Percentiles rank a stretch among this genome's conserved stretches.
phyloP scores from a whole-genome alignment of 208 protist genomes.

The Leishmania major region DNA sequence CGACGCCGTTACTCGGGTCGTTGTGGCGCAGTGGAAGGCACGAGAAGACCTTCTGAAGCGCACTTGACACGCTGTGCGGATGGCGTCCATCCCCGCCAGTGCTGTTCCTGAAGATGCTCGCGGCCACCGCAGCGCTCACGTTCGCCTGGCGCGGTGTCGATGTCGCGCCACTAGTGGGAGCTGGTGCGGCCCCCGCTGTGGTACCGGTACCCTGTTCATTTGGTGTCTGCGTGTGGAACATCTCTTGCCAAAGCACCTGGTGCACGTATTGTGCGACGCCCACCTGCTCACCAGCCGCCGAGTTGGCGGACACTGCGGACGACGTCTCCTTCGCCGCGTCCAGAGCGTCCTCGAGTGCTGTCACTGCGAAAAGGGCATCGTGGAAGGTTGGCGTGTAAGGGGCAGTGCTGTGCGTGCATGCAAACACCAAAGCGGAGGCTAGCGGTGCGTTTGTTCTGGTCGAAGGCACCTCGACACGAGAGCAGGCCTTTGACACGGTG shows the following conservation, averaged over 20 bases:
- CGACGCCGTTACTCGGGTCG: background rate
- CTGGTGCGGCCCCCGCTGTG: background rate
- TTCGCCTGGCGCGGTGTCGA: background rate
- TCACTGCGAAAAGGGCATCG: constrained; percentile 26
- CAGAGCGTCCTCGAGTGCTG: constrained; percentile 22
- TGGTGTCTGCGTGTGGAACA: background rate
- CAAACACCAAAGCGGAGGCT: constrained; percentile 12
- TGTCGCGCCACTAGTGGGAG: background rate
- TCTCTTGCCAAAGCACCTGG: background rate
- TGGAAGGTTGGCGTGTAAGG: constrained; percentile 25
- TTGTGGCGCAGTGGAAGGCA: constrained; percentile 15
- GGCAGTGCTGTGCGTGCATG: constrained; percentile 27
- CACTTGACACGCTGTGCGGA: background rate
- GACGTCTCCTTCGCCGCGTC: background rate
- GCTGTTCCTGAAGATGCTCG: background rate
- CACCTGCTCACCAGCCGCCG: background rate
- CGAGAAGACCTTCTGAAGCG: constrained; percentile 22
- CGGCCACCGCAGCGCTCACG: background rate
- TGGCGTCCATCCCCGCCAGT: background rate
- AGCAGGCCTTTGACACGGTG: background rate
- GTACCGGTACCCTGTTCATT: background rate
- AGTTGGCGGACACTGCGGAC: background rate
- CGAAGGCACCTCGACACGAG: background rate
- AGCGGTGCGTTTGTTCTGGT: background rate
- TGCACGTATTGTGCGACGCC: constrained; percentile 1